Percentiles rank a stretch among this genome's conserved stretches.
These are phyloP conservation scores for Pseudogymnoascus sp. DNA, from an alignment of 2,329 filamentous ascomycete species.

Conservation along the genomic window DNA sequence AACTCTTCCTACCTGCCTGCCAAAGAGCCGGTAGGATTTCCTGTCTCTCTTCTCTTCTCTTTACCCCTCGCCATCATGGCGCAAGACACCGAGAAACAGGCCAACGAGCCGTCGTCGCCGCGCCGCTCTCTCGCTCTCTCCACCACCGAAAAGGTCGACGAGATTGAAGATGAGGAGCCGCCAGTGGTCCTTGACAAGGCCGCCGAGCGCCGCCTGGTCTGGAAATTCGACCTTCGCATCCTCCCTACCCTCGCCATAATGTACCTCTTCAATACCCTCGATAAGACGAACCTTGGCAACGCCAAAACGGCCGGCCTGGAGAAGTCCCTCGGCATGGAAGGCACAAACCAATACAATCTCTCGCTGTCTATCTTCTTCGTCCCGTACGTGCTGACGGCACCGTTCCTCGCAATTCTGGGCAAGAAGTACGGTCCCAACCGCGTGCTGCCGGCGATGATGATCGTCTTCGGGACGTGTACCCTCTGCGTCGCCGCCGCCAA, in stretches of 20 bases:
- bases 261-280: conserved; percentile 43
- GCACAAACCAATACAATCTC: conserved; percentile 57
- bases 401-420: conserved; percentile 48
- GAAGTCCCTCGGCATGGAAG: conserved; percentile 50
- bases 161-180: conserved; percentile 11
- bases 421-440: conserved; percentile 60
- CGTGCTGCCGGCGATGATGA: conserved; percentile 62
- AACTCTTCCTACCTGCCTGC: background rate
- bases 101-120: background rate
- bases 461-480: conserved; percentile 59
- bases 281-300: conserved; percentile 48
- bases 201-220: conserved; percentile 44
- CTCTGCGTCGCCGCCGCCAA: conserved; percentile 48
- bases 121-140: background rate
- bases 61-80: background rate
- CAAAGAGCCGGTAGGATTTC: background rate
- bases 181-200: conserved; percentile 30
- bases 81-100: background rate
- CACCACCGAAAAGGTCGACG: background rate
- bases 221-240: conserved; percentile 48
- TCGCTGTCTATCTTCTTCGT: conserved; percentile 68
- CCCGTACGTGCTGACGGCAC: conserved; percentile 42
- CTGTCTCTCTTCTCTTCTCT: background rate
- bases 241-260: conserved; percentile 49
- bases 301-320: conserved; percentile 45